These are phyloP conservation scores for Diphasiastrum complanatum DNA, from an alignment of 83 land plant genomes.

Conservation along the genomic window DNA sequence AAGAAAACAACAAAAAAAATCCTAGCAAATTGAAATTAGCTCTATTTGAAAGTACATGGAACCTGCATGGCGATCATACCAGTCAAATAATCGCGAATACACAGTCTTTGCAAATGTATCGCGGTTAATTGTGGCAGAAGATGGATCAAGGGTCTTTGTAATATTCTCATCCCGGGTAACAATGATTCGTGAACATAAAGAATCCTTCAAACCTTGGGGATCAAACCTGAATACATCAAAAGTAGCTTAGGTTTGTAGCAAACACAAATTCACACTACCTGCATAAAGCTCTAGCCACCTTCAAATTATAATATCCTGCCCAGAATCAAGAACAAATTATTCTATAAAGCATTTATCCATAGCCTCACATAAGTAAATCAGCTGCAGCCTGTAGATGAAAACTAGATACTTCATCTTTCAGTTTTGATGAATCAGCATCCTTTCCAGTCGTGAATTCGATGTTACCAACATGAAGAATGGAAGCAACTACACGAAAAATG, in stretches of 20 bases:
- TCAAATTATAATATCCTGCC: neutral
- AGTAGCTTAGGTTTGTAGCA: neutral
- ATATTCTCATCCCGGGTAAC: slow-evolving; percentile 93
- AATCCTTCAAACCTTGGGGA: slow-evolving; percentile 61
- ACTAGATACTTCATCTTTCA: slow-evolving; percentile 78
- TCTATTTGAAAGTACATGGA: too few relatives aligned
- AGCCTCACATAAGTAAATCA: slow-evolving; percentile 87
- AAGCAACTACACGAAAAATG: slow-evolving; percentile 90
- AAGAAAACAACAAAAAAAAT: too few relatives aligned
- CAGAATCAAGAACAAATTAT: neutral
- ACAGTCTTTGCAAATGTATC: slow-evolving; percentile 98
- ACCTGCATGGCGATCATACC: slow-evolving; percentile 44
- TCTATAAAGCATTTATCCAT: too few relatives aligned
- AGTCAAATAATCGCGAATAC: slow-evolving; percentile 93
- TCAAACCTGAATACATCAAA: slow-evolving; percentile 67
- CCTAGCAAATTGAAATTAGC: too few relatives aligned
- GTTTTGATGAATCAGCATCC: slow-evolving; percentile 83
- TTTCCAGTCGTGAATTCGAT: slow-evolving; percentile 76
- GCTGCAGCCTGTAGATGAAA: slow-evolving; percentile 84
- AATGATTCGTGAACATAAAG: slow-evolving; percentile 81
- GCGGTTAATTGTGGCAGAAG: slow-evolving; percentile 67
- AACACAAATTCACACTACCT: neutral
- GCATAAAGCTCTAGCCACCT: neutral
- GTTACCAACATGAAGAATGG: slow-evolving; percentile 94
- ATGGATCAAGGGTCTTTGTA: slow-evolving; percentile 70